Evolutionary conservation across 192 early-diverging fungal species (phyloP), one percentile per base, ranked within the genome.

Genomic region (Umbelopsis ramanniana): DNA sequence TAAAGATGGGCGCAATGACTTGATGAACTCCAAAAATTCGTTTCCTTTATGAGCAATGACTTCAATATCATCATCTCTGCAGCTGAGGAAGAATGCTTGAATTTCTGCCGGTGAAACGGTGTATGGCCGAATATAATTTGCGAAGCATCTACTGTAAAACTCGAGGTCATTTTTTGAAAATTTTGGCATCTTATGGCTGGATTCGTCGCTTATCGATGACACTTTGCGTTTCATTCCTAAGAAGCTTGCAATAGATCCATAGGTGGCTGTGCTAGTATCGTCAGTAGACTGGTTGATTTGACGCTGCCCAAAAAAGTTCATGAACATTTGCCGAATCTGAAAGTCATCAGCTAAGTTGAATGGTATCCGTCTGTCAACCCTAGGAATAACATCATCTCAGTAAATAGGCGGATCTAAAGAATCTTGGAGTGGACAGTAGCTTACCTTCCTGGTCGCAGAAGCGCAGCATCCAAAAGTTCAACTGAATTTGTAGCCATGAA

Each of bases 241-340:
- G 2, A 63, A 37, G n/a, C 57, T 63, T 14, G 57, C 57, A n/a
- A 63, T 3, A 0, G 57, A 37, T 37, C 57, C 57, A 63, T 63
- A 63, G 5, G 57, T 37, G 6, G 33, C 29, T 12, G 23, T 35
- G 19, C 57, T 38, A 3, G 57, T 63, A 37, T 63, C 57, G 14
- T 63, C 57, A 3, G 7, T 37, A 35, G 7, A 3, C 11, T 19
- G 7, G 17, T 38, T 37, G 12, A 9, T 12, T 19, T n/a, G 15
- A 7, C 6, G 12, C 15, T 15, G 57, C 17, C 57, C 29, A 35
- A 35, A 63, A 63, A 63, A 63, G 26, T 63, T 63, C 6, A n/a
- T 17, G 26, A 63, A 63, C 33, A 63, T 29, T 37, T 63, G 57
- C 8, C 57, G 29, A 63, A 63, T 63, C n/a, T 63, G 57, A 63